phyloP scores from a whole-genome alignment of 2,329 filamentous ascomycete genomes.

The Cercospora zeae-maydis region DNA sequence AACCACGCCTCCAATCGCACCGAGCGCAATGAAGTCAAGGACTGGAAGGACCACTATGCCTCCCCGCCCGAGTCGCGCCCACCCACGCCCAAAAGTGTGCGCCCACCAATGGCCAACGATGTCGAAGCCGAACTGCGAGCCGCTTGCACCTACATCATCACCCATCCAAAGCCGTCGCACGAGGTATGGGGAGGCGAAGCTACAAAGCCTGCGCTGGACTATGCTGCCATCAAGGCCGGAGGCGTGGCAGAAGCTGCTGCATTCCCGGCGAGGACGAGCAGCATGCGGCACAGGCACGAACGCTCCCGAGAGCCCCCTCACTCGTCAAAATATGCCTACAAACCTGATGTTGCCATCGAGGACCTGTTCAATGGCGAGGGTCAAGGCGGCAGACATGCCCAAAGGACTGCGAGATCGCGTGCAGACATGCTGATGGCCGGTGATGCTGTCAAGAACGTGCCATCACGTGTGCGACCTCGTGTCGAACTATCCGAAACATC shows the following conservation, averaged over 20 bases:
- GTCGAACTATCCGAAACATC: slow-evolving; percentile 13
- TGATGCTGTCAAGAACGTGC: background rate
- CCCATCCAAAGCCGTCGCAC: slow-evolving; percentile 38
- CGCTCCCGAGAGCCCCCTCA: slow-evolving; percentile 1
- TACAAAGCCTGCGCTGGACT: slow-evolving; percentile 34
- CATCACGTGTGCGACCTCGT: slow-evolving; percentile 23
- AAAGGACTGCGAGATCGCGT: slow-evolving; percentile 24
- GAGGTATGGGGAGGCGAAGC: slow-evolving; percentile 34
- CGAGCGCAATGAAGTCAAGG: slow-evolving; percentile 8
- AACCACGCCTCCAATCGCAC: background rate
- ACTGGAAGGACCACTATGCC: slow-evolving; percentile 32
- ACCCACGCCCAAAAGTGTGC: slow-evolving; percentile 43
- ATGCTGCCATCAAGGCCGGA: slow-evolving; percentile 32
- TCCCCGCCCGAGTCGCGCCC: slow-evolving; percentile 35
- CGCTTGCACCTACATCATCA: slow-evolving; percentile 46
- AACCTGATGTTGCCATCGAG: slow-evolving; percentile 17
- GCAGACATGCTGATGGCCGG: slow-evolving; percentile 31
- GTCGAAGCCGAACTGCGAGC: slow-evolving; percentile 46
- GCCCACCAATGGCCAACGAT: slow-evolving; percentile 42
- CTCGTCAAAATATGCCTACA: slow-evolving; percentile 21
- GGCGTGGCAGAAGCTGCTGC: slow-evolving; percentile 11
- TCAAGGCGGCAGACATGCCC: slow-evolving; percentile 5
- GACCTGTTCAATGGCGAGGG: slow-evolving; percentile 25
- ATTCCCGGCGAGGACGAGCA: slow-evolving; percentile 14
- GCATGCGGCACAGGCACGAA: slow-evolving; percentile 14